Conservation (phyloP, 352 stramenopile species). For the Phytophthora nicotianae region DNA sequence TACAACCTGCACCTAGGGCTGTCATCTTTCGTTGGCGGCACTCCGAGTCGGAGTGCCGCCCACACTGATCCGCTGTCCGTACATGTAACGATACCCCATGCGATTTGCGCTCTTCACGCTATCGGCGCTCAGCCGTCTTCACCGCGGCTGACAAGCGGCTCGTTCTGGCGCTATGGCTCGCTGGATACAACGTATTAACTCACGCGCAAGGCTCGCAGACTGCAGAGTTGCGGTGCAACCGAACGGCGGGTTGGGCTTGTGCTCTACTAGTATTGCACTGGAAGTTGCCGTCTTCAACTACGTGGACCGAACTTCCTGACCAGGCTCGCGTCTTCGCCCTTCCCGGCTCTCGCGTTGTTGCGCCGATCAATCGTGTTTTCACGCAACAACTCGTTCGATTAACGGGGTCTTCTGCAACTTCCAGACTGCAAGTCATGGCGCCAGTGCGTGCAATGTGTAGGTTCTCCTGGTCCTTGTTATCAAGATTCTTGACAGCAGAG, state of each 20-base stretch:
- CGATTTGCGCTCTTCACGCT: slow-evolving; percentile 1
- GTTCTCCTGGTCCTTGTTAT: too few relatives aligned
- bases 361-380: not conserved
- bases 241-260: not conserved
- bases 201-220: too few relatives aligned
- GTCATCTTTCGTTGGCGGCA: too few relatives aligned
- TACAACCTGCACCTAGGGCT: too few relatives aligned
- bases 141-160: not conserved
- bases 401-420: not conserved
- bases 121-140: too few relatives aligned
- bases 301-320: not conserved
- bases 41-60: too few relatives aligned
- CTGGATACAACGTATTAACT: too few relatives aligned
- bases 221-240: not conserved
- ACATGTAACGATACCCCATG: not conserved
- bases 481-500: not conserved
- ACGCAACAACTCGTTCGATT: not conserved
- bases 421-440: too few relatives aligned
- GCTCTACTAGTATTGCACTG: not conserved
- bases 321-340: not conserved
- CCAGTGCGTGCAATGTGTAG: too few relatives aligned
- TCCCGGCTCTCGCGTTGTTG: not conserved
- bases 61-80: too few relatives aligned
- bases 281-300: not conserved
- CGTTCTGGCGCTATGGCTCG: too few relatives aligned